Percentiles rank a stretch among this genome's conserved stretches.
These are phyloP conservation scores for Schizochytrium sp. DNA, from an alignment of 108 stramenopile genomes.

Conservation along the genomic window DNA sequence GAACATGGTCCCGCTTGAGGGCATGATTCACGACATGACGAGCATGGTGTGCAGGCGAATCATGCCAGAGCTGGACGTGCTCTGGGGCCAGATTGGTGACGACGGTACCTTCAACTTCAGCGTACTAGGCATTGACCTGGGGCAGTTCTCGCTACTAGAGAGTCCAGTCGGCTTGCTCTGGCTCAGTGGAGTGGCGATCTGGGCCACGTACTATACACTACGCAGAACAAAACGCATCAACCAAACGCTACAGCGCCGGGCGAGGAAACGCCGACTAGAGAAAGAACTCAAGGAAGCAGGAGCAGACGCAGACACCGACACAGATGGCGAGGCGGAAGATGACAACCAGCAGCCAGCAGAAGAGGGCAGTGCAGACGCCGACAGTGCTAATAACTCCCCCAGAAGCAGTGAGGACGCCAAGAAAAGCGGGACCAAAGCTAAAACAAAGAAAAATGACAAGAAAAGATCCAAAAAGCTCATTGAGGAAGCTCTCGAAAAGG, in stretches of 20 bases:
- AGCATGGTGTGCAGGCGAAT: background rate
- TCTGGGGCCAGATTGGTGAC: constrained; percentile 14
- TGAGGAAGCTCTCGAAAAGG: background rate
- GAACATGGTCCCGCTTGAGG: background rate
- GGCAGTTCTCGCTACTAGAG: constrained; percentile 44
- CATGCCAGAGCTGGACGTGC: constrained; percentile 22
- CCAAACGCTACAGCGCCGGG: constrained; percentile 11
- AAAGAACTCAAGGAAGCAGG: background rate
- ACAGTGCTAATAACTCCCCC: too few relatives aligned
- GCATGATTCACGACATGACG: background rate
- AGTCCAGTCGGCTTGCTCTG: constrained; percentile 45
- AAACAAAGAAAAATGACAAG: background rate
- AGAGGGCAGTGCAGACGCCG: too few relatives aligned
- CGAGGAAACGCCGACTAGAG: background rate
- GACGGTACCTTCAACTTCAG: background rate
- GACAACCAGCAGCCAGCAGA: too few relatives aligned
- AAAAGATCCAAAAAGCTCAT: background rate
- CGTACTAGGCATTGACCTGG: constrained; percentile 21
- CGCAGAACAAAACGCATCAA: constrained; percentile 44
- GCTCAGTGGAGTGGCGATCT: constrained; percentile 53
- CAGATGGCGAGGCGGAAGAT: too few relatives aligned
- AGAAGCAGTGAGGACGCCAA: too few relatives aligned
- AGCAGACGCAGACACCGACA: too few relatives aligned
- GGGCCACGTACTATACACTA: constrained; percentile 57
- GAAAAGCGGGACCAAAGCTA: background rate